Evolutionary conservation across 2,329 filamentous ascomycete species (phyloP).

Genomic region (Botrytis medusae): DNA sequence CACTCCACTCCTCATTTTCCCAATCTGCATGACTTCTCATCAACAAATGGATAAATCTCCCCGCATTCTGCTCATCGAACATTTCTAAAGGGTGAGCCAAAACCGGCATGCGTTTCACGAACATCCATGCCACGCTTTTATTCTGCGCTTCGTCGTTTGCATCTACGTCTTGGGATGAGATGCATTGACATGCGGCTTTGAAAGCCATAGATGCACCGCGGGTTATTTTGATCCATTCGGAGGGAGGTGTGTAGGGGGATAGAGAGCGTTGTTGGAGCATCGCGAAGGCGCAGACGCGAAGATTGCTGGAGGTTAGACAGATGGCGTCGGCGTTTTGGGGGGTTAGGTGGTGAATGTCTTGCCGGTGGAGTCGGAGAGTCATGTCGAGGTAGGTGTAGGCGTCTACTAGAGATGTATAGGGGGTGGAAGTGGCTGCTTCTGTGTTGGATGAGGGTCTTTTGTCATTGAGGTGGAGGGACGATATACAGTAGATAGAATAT

Average conservation of each 20-base stretch:
- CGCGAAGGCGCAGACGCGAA: slow-evolving; percentile 28
- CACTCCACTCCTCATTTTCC: slow-evolving; percentile 27
- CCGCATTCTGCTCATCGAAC: background rate
- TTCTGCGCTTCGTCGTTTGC: background rate
- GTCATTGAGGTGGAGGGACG: background rate
- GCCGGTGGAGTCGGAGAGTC: background rate
- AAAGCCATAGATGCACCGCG: slow-evolving; percentile 22
- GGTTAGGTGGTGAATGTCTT: background rate
- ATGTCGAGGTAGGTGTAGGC: background rate
- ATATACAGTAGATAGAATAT: background rate
- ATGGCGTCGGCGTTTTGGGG: slow-evolving; percentile 23
- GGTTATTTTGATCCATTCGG: slow-evolving; percentile 29
- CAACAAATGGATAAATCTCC: background rate
- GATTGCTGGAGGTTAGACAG: slow-evolving; percentile 26
- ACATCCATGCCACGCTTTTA: slow-evolving; percentile 12
- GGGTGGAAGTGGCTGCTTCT: background rate
- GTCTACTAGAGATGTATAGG: background rate
- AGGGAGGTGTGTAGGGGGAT: slow-evolving; percentile 28
- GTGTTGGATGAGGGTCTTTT: background rate
- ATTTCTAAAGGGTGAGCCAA: background rate
- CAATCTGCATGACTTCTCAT: background rate
- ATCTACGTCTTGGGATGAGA: background rate
- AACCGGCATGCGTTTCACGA: slow-evolving; percentile 16
- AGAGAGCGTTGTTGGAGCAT: slow-evolving; percentile 25
- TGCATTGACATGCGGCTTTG: slow-evolving; percentile 5